These are phyloP conservation scores for Candida oleophila DNA, from an alignment of 805 yeast genomes.

Conservation along the genomic window DNA sequence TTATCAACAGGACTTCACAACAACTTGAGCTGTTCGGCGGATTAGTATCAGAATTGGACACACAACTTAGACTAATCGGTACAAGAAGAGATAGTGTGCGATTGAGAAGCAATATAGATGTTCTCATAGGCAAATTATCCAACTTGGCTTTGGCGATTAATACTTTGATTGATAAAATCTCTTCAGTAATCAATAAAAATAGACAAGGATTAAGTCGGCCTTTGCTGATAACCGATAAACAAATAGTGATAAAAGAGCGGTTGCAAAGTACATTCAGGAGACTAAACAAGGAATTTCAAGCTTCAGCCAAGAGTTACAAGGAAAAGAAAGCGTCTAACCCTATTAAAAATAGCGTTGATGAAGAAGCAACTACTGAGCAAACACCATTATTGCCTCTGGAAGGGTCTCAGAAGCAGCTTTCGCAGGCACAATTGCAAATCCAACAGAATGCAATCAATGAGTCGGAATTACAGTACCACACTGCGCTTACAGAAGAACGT, in stretches of 20 bases:
- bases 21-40: constrained; percentile 48
- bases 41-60: constrained; percentile 50
- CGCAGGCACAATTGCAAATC: constrained; percentile 27
- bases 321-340: constrained; percentile 42
- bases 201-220: constrained; percentile 17
- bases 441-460: constrained; percentile 45
- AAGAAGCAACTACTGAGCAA: constrained; percentile 23
- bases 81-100: constrained; percentile 45
- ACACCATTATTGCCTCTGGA: constrained; percentile 40
- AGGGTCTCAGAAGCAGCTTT: constrained; percentile 17
- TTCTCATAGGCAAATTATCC: constrained; percentile 28
- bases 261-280: constrained; percentile 55
- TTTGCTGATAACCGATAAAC: constrained; percentile 31
- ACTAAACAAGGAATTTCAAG: constrained; percentile 46
- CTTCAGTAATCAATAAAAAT: constrained; percentile 25
- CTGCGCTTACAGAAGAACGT: constrained; percentile 66
- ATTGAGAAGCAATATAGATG: constrained; percentile 36
- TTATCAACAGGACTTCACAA: constrained; percentile 34
- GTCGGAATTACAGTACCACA: constrained; percentile 60
- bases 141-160: constrained; percentile 32
- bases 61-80: constrained; percentile 50
- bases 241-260: constrained; percentile 48
- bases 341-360: constrained; percentile 16
- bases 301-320: constrained; percentile 44
- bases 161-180: constrained; percentile 25